These are phyloP conservation scores for Cystofilobasidium macerans DNA, from an alignment of 768 basidiomycete species.

Conservation along the genomic window DNA sequence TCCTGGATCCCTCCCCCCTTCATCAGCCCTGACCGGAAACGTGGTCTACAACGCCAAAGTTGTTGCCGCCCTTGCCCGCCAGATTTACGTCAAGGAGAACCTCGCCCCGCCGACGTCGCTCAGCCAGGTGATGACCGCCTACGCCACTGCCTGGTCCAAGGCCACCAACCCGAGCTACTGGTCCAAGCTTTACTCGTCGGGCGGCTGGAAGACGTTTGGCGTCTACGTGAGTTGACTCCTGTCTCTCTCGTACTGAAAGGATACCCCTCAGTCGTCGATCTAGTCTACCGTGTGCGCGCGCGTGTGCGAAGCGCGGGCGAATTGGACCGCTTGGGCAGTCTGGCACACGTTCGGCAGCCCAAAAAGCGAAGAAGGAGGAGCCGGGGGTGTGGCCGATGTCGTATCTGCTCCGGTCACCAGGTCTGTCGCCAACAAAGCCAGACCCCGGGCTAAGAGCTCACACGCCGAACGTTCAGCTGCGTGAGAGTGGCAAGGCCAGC, in stretches of 20 bases:
- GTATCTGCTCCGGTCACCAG: too few species aligned
- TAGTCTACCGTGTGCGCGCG: too few species aligned
- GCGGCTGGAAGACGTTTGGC: constrained; percentile 44
- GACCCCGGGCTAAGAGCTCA: too few species aligned
- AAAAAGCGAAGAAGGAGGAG: too few species aligned
- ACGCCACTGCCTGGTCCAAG: constrained; percentile 55
- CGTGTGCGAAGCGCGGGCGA: too few species aligned
- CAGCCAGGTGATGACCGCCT: constrained; percentile 49
- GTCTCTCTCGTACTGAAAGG: not conserved
- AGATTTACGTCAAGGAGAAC: constrained; percentile 58
- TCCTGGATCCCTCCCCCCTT: constrained; percentile 44
- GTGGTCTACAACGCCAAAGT: constrained; percentile 43
- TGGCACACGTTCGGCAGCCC: too few species aligned
- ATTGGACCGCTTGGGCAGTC: too few species aligned
- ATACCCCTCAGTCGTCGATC: too few species aligned
- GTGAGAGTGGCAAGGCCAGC: too few species aligned
- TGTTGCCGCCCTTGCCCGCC: constrained; percentile 60
- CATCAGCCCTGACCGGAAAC: constrained; percentile 52
- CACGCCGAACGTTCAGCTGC: too few species aligned
- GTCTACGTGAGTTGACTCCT: constrained; percentile 21
- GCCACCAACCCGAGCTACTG: constrained; percentile 52
- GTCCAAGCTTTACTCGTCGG: constrained; percentile 50
- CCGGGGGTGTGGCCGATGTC: too few species aligned
- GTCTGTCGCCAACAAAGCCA: too few species aligned
- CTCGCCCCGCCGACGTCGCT: constrained; percentile 57